Evolutionary conservation across 768 basidiomycete species (phyloP).

Genomic region (Tricholoma furcatifolium): DNA sequence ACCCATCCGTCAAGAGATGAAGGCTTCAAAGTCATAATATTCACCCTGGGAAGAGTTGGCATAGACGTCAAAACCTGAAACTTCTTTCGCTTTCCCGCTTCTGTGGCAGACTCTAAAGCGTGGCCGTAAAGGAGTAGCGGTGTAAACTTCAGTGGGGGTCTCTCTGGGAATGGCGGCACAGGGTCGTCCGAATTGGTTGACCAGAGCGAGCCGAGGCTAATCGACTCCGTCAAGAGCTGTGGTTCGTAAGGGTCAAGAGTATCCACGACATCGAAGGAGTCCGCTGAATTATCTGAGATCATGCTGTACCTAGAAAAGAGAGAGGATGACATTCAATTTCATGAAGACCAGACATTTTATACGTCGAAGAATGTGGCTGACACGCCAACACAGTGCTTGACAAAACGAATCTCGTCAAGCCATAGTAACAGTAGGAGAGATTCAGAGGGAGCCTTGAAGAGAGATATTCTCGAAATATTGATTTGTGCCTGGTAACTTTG

Average conservation of each 20-base stretch:
- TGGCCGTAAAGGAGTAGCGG: conserved; percentile 14
- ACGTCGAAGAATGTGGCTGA: conserved; percentile 2
- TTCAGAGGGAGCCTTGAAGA: no score
- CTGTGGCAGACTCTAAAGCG: conserved; percentile 10
- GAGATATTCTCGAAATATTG: no score
- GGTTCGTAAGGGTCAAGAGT: conserved; percentile 10
- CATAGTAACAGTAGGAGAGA: no score
- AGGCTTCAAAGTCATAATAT: conserved; percentile 9
- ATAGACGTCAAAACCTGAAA: conserved; percentile 10
- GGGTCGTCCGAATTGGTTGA: conserved; percentile 15
- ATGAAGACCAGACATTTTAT: not conserved
- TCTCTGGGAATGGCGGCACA: conserved; percentile 16
- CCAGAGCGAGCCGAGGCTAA: conserved; percentile 16
- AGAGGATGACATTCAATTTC: not conserved
- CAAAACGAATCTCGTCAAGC: no score
- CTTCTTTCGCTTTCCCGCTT: conserved; percentile 4
- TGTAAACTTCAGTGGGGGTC: conserved; percentile 6
- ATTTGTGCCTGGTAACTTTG: no score
- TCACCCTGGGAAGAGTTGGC: conserved; percentile 14
- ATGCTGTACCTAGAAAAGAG: conserved; percentile 2
- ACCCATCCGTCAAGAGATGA: conserved; percentile 16
- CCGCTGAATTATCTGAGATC: conserved; percentile 8
- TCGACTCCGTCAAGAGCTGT: conserved; percentile 14
- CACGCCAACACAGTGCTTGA: not conserved
- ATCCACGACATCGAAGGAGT: conserved; percentile 10